phyloP scores from a whole-genome alignment of 345 rosid genomes.

The Dipteronia sinensis region DNA sequence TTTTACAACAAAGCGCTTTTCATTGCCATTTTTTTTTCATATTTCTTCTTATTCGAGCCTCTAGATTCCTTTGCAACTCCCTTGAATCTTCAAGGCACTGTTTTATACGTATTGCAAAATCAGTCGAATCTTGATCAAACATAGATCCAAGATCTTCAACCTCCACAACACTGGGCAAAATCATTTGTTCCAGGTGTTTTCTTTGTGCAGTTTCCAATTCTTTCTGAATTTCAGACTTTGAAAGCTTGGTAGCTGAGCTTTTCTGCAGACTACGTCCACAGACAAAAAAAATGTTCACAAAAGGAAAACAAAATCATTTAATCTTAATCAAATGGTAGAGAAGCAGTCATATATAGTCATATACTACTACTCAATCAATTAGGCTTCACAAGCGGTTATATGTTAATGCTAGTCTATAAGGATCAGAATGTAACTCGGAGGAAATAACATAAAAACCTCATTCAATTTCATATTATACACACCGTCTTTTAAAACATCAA shows the following conservation, averaged over 20 bases:
- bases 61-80: constrained; percentile 69
- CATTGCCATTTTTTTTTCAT: constrained; percentile 77
- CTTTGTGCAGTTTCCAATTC: constrained; percentile 74
- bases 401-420: background rate
- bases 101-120: constrained; percentile 62
- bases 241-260: constrained; percentile 50
- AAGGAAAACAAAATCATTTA: constrained; percentile 15
- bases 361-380: background rate
- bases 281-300: constrained; percentile 12
- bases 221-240: constrained; percentile 67
- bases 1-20: constrained; percentile 63
- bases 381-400: background rate
- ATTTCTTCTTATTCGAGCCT: constrained; percentile 60
- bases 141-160: constrained; percentile 65
- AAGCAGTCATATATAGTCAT: background rate
- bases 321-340: background rate
- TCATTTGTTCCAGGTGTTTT: constrained; percentile 69
- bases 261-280: constrained; percentile 52
- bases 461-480: background rate
- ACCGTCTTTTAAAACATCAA: background rate
- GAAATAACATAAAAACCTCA: background rate
- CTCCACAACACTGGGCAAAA: constrained; percentile 73
- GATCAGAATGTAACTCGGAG: background rate
- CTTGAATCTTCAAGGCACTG: constrained; percentile 72
- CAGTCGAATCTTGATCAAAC: constrained; percentile 54